These are phyloP conservation scores for Saccharomyces eubayanus DNA, from an alignment of 805 yeast species.

Conservation along the genomic window DNA sequence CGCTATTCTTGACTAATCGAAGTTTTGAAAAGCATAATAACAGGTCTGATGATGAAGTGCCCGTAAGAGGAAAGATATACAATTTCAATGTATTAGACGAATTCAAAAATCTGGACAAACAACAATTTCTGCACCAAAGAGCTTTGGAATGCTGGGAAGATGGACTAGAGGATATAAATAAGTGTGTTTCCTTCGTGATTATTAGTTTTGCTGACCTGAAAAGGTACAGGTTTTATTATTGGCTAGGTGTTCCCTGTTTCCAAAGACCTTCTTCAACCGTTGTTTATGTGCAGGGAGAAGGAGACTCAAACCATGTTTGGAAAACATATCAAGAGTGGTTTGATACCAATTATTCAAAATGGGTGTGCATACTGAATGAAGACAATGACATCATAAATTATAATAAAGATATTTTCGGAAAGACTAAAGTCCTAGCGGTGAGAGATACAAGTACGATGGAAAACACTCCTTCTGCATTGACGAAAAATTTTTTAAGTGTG, in stretches of 20 bases:
- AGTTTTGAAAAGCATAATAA: conserved; percentile 27
- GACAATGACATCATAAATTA: conserved; percentile 14
- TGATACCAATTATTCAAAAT: conserved; percentile 12
- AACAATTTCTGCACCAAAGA: conserved; percentile 39
- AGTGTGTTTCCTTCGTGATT: conserved; percentile 35
- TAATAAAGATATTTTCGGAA: conserved; percentile 3
- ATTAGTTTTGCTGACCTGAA: conserved; percentile 82
- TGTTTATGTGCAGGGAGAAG: not conserved
- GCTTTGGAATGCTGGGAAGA: conserved; percentile 29
- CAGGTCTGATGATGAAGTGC: conserved; percentile 2
- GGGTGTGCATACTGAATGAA: conserved; percentile 25
- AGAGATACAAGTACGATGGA: conserved; percentile 34
- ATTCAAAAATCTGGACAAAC: conserved; percentile 64
- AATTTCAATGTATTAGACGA: conserved; percentile 83
- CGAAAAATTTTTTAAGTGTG: conserved; percentile 50
- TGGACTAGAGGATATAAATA: conserved; percentile 24
- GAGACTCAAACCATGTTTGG: not conserved
- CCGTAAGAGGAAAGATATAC: conserved; percentile 34
- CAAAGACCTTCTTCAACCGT: conserved; percentile 15
- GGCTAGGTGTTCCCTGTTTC: conserved; percentile 77
- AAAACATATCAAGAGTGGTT: conserved; percentile 14
- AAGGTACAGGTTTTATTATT: conserved; percentile 77
- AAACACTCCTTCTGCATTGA: conserved; percentile 41
- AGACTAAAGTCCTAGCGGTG: conserved; percentile 28
- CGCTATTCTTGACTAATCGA: conserved; percentile 21